phyloP scores from a whole-genome alignment of 2,329 filamentous ascomycete species.

The Fusarium tuaranense region DNA sequence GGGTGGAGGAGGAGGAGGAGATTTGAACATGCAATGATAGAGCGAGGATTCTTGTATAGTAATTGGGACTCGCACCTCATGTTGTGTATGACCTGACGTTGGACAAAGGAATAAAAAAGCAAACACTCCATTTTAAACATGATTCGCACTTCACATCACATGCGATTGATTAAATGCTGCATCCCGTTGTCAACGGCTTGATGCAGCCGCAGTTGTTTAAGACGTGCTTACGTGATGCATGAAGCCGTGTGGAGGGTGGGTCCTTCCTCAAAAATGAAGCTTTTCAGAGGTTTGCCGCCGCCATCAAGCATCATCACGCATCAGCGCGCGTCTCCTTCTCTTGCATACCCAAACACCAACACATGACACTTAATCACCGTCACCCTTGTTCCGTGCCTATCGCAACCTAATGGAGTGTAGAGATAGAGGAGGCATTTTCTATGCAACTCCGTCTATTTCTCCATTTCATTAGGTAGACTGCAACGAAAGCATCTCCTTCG shows the following conservation, averaged over 20 bases:
- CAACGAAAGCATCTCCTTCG: conserved; percentile 11
- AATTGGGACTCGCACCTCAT: conserved; percentile 24
- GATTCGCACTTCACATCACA: background rate
- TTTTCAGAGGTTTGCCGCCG: conserved; percentile 12
- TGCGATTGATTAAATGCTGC: background rate
- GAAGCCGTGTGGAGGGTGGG: background rate
- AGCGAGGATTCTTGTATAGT: conserved; percentile 24
- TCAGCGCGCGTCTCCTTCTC: conserved; percentile 6
- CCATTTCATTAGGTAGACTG: background rate
- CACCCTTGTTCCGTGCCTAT: background rate
- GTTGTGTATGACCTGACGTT: conserved; percentile 22
- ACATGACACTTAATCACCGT: background rate
- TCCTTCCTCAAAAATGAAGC: background rate
- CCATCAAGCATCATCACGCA: background rate
- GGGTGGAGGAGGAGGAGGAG: conserved; percentile 12
- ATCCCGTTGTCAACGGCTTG: background rate
- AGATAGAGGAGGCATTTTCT: background rate
- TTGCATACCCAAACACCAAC: background rate
- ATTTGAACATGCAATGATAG: conserved; percentile 40
- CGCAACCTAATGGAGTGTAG: conserved; percentile 7
- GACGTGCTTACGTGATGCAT: conserved; percentile 24
- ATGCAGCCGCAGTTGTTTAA: background rate
- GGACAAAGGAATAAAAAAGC: conserved; percentile 24
- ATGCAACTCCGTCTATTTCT: background rate
- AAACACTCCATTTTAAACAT: conserved; percentile 15